Evolutionary conservation across 192 early-diverging fungal genomes (phyloP).

Genomic region (Coemansia sp.): DNA sequence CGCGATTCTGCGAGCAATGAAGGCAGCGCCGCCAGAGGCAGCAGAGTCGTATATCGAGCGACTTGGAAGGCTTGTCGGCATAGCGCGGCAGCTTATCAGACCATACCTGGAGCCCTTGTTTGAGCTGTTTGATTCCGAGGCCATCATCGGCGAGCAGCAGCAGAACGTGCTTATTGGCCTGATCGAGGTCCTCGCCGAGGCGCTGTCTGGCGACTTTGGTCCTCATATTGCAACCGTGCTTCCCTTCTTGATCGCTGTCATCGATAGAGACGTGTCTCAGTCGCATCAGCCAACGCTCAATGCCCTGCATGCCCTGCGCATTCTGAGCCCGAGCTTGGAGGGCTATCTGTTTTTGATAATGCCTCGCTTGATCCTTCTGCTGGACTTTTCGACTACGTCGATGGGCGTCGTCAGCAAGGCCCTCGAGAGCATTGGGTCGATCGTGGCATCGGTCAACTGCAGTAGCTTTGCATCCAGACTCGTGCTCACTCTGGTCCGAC

Average conservation of each 20-base stretch:
- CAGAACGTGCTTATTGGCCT: slow-evolving; percentile 63
- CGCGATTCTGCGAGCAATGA: slow-evolving; percentile 82
- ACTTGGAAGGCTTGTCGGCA: slow-evolving; percentile 75
- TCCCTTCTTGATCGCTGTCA: slow-evolving; percentile 80
- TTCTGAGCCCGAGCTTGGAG: slow-evolving; percentile 87
- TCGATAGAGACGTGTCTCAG: slow-evolving; percentile 77
- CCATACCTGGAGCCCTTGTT: slow-evolving; percentile 83
- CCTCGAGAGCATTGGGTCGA: slow-evolving; percentile 69
- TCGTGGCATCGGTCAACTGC: slow-evolving; percentile 79
- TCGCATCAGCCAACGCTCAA: slow-evolving; percentile 60
- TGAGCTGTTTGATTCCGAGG: slow-evolving; percentile 78
- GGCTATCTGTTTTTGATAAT: slow-evolving; percentile 91
- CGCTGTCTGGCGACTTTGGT: slow-evolving; percentile 90
- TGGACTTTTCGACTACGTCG: slow-evolving; percentile 68
- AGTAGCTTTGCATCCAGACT: slow-evolving; percentile 87
- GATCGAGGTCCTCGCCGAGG: slow-evolving; percentile 83
- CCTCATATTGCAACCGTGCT: slow-evolving; percentile 77
- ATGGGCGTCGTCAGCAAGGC: slow-evolving; percentile 62
- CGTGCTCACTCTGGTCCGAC: slow-evolving; percentile 81
- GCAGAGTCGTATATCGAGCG: slow-evolving; percentile 89
- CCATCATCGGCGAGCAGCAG: slow-evolving; percentile 64
- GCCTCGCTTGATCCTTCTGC: slow-evolving; percentile 76
- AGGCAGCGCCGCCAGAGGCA: slow-evolving; percentile 68
- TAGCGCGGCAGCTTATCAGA: slow-evolving; percentile 88
- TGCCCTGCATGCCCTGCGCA: slow-evolving; percentile 75